A percentile compares a stretch with the other conserved stretches of the same genome.
These are phyloP conservation scores for Anisogramma anomala DNA, from an alignment of 2,329 filamentous ascomycete genomes.

Conservation along the genomic window DNA sequence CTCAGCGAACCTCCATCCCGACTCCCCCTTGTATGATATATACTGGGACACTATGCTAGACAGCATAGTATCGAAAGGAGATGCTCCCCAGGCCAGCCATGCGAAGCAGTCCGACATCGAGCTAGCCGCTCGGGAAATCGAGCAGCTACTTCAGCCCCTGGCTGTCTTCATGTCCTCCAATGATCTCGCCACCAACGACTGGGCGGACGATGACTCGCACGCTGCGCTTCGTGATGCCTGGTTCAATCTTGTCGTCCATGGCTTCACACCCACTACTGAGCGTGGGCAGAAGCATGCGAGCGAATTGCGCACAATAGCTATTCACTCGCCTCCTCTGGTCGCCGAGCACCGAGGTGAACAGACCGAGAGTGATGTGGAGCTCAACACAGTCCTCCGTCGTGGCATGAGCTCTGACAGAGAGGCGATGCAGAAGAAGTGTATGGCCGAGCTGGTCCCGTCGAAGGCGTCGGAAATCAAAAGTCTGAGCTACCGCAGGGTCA, in stretches of 20 bases:
- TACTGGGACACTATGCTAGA: constrained; percentile 79
- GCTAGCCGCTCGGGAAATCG: constrained; percentile 75
- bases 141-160: constrained; percentile 76
- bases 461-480: constrained; percentile 68
- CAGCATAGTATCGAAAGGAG: constrained; percentile 79
- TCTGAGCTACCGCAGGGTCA: constrained; percentile 78
- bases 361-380: constrained; percentile 89
- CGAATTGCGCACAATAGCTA: constrained; percentile 73
- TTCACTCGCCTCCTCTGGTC: constrained; percentile 77
- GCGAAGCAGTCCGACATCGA: constrained; percentile 69
- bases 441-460: constrained; percentile 62
- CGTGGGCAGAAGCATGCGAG: constrained; percentile 60
- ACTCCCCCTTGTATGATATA: constrained; percentile 67
- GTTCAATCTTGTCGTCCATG: constrained; percentile 96
- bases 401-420: constrained; percentile 73
- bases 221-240: constrained; percentile 78
- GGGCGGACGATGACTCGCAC: constrained; percentile 55
- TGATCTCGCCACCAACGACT: constrained; percentile 38
- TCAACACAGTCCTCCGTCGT: constrained; percentile 84
- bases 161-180: constrained; percentile 67
- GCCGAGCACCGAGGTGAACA: constrained; percentile 81
- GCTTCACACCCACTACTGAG: constrained; percentile 65
- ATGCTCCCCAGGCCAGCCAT: constrained; percentile 63
- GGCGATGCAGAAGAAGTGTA: constrained; percentile 65
- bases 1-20: constrained; percentile 53